Conservation (phyloP, 306 rosid species). For the Lotus japonicus region DNA sequence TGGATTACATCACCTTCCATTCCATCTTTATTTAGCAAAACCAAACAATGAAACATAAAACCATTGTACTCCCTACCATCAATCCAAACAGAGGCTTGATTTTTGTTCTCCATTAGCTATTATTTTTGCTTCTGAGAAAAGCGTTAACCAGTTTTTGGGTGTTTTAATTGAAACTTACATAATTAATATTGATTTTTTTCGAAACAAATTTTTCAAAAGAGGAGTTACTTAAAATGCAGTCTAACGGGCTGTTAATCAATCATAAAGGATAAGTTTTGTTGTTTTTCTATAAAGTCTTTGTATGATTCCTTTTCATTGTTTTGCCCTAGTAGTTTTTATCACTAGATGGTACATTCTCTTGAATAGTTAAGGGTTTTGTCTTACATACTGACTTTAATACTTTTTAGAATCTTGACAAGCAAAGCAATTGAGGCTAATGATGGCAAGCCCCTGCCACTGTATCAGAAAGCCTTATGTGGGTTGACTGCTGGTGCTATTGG, state of each 20-base stretch:
- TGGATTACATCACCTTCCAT: no score
- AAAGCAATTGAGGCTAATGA: constrained; percentile 97
- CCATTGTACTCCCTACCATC: no score
- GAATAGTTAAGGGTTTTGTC: background rate
- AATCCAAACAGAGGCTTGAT: no score
- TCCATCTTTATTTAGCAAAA: no score
- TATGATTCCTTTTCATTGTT: background rate
- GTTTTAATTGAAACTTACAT: background rate
- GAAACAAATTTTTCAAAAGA: no score
- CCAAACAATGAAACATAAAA: no score
- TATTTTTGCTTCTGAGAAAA: background rate
- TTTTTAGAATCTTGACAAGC: constrained; percentile 62
- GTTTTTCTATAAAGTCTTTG: background rate
- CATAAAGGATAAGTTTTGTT: background rate
- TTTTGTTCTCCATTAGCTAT: background rate
- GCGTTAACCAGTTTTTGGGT: no score
- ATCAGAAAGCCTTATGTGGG: constrained; percentile 97
- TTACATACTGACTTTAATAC: background rate
- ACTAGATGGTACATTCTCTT: background rate
- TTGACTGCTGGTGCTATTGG: constrained; percentile 99
- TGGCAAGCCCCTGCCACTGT: constrained; percentile 96
- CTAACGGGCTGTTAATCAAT: background rate
- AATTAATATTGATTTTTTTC: background rate
- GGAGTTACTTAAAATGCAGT: background rate
- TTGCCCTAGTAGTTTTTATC: background rate